A percentile compares a stretch with the other conserved stretches of the same genome.
These are phyloP conservation scores for Talaromyces proteolyticus DNA, from an alignment of 495 filamentous ascomycete genomes.

Conservation along the genomic window DNA sequence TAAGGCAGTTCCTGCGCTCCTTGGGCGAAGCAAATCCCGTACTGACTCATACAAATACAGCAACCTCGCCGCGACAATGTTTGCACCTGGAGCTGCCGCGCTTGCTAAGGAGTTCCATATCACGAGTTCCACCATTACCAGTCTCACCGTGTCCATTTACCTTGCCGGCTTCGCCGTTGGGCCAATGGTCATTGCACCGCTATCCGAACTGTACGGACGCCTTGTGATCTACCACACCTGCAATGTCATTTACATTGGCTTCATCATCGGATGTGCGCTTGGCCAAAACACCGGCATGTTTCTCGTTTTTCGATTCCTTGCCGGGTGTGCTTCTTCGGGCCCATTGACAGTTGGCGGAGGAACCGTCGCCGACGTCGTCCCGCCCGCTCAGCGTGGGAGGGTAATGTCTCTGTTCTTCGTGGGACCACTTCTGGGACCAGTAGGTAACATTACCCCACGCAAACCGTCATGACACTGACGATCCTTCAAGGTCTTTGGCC, in stretches of 20 bases:
- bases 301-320: constrained; percentile 44
- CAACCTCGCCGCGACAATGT: constrained; percentile 58
- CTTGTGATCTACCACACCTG: constrained; percentile 30
- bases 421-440: constrained; percentile 33
- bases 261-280: constrained; percentile 41
- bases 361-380: constrained; percentile 29
- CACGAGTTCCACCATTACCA: constrained; percentile 21
- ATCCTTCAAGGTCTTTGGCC: constrained; percentile 14
- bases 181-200: constrained; percentile 48
- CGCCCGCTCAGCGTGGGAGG: constrained; percentile 30
- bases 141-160: constrained; percentile 40
- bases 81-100: constrained; percentile 51
- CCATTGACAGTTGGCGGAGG: constrained; percentile 44
- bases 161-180: constrained; percentile 48
- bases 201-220: constrained; percentile 56
- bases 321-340: constrained; percentile 35
- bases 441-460: constrained; percentile 1
- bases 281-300: constrained; percentile 38
- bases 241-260: constrained; percentile 38
- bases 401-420: constrained; percentile 42
- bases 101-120: constrained; percentile 49
- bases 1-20: background rate
- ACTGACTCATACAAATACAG: too few relatives aligned
- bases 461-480: background rate
- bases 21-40: background rate